These are phyloP conservation scores for Hemisphaericaspora xylanilytica DNA, from an alignment of 1,139 yeast species.

Conservation along the genomic window DNA sequence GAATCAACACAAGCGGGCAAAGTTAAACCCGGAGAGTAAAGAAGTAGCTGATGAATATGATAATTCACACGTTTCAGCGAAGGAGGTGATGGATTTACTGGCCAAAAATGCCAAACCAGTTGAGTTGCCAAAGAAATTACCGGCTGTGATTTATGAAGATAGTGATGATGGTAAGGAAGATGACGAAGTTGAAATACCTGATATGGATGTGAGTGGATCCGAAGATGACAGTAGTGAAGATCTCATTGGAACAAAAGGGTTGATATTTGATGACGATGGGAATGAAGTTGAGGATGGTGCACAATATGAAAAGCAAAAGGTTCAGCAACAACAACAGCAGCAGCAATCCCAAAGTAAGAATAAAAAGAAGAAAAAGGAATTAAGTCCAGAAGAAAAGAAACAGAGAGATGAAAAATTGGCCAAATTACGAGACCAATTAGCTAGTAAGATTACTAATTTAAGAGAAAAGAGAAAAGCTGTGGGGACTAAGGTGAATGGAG, in stretches of 20 bases:
- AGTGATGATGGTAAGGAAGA: conserved; percentile 7
- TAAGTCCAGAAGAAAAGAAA: conserved; percentile 46
- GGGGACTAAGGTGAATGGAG: conserved; percentile 76
- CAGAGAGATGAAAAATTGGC: conserved; percentile 56
- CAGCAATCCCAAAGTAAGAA: conserved; percentile 16
- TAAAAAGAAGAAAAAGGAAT: conserved; percentile 18
- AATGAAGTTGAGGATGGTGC: conserved; percentile 45
- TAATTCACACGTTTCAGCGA: conserved; percentile 53
- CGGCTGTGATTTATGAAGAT: conserved; percentile 13
- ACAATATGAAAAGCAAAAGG: conserved; percentile 16
- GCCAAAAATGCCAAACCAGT: conserved; percentile 60
- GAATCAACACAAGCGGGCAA: conserved; percentile 60
- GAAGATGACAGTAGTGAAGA: conserved; percentile 17
- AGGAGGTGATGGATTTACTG: conserved; percentile 59
- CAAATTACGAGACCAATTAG: conserved; percentile 67
- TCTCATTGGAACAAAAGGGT: conserved; percentile 31
- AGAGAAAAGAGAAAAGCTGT: conserved; percentile 89
- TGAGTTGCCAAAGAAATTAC: conserved; percentile 40
- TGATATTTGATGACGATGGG: conserved; percentile 78
- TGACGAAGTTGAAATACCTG: conserved; percentile 11
- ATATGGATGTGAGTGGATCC: conserved; percentile 14
- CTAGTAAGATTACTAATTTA: conserved; percentile 65
- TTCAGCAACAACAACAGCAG: conserved; percentile 19
- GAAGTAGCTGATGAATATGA: conserved; percentile 42
- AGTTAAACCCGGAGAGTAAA: conserved; percentile 68